Percentiles rank a stretch among this genome's conserved stretches.
phyloP scores from a whole-genome alignment of 495 filamentous ascomycete species.

The Talaromyces trachyspermus region DNA sequence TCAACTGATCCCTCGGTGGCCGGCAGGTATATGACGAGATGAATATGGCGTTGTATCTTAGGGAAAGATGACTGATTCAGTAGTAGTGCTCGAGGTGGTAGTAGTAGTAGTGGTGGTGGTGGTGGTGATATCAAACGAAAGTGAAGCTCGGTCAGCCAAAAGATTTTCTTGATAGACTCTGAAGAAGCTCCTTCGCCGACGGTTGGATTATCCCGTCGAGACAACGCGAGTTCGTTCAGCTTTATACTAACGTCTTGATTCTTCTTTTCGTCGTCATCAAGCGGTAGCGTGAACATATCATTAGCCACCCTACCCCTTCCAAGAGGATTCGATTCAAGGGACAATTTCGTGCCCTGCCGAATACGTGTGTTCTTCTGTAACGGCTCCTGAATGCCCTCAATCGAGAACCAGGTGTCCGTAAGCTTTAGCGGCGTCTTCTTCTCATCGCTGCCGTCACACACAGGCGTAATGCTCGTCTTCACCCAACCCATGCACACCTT shows the following conservation, averaged over 20 bases:
- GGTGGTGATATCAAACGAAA: conserved; percentile 43
- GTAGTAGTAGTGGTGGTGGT: conserved; percentile 30
- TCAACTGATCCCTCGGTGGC: conserved; percentile 37
- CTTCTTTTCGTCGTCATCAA: conserved; percentile 13
- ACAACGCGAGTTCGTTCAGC: background rate
- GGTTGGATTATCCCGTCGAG: background rate
- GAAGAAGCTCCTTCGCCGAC: background rate
- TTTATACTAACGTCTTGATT: background rate
- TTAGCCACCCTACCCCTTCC: conserved; percentile 40
- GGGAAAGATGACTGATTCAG: conserved; percentile 40
- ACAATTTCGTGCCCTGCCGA: conserved; percentile 28
- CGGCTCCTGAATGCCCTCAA: conserved; percentile 33
- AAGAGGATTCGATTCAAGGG: conserved; percentile 29
- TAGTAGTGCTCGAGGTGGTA: conserved; percentile 26
- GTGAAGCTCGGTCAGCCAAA: conserved; percentile 42
- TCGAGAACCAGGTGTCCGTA: conserved; percentile 58
- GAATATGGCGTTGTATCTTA: conserved; percentile 59
- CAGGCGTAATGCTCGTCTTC: conserved; percentile 46
- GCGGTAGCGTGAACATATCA: conserved; percentile 32
- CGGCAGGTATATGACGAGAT: conserved; percentile 59
- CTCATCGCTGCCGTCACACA: conserved; percentile 17
- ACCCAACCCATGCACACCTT: conserved; percentile 79
- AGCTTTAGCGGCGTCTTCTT: conserved; percentile 19
- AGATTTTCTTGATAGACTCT: conserved; percentile 20
- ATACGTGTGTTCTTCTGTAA: conserved; percentile 26